These are phyloP conservation scores for Trebouxia sp. DNA, from an alignment of 139 green algal species.

Conservation along the genomic window DNA sequence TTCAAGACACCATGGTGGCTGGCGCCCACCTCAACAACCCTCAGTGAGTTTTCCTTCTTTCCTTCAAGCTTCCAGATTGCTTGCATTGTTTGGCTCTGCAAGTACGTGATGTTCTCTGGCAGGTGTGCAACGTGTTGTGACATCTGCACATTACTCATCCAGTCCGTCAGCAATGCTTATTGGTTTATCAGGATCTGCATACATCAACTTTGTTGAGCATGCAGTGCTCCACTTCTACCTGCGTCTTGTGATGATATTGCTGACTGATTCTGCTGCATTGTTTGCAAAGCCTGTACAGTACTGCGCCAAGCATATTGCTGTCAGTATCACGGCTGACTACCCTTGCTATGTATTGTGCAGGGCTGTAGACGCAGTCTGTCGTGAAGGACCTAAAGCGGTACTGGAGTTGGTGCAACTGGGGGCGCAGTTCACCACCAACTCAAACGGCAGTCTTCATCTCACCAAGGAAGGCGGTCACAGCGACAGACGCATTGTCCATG, in stretches of 20 bases:
- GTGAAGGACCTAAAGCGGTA: conserved; percentile 87
- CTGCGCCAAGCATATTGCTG: neutral
- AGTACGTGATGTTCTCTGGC: no score
- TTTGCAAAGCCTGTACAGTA: no score
- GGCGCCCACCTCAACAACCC: conserved; percentile 81
- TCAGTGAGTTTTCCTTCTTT: conserved; percentile 49
- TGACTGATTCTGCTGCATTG: no score
- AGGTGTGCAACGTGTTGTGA: no score
- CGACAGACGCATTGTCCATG: conserved; percentile 93
- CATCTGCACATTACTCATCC: no score
- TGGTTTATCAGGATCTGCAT: no score
- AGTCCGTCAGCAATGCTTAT: no score
- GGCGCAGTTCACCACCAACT: conserved; percentile 83
- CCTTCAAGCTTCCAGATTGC: no score
- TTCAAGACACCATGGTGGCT: conserved; percentile 89
- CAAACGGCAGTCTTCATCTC: conserved; percentile 84
- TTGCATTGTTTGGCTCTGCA: no score
- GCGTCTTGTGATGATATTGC: no score
- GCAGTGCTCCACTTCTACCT: no score
- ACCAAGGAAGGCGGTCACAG: conserved; percentile 94
- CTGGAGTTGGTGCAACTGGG: conserved; percentile 89
- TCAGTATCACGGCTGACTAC: neutral
- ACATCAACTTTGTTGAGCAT: no score
- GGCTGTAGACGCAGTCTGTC: conserved; percentile 91
- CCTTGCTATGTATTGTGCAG: conserved; percentile 33